Conservation (phyloP, 176 grass and related monocot species). For the Carex parvula region DNA sequence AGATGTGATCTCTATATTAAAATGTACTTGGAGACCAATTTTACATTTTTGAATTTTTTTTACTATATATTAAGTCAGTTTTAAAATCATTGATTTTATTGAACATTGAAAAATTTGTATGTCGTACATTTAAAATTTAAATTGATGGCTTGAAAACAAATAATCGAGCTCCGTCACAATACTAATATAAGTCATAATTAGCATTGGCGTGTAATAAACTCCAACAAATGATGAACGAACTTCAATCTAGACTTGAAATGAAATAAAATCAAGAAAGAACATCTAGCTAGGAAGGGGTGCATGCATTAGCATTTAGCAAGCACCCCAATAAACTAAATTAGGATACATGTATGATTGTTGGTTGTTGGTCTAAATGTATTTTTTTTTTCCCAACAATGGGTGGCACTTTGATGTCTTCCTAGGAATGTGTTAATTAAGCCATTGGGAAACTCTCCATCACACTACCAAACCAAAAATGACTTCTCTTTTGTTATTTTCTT, state of each 20-base stretch:
- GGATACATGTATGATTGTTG: background rate
- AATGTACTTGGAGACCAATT: too few species aligned
- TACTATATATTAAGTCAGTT: too few species aligned
- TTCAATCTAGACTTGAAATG: background rate
- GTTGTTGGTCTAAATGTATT: constrained; percentile 8
- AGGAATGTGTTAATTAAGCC: constrained; percentile 27
- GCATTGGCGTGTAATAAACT: background rate
- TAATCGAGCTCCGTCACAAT: background rate
- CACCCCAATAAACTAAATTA: background rate
- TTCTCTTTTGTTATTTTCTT: constrained; percentile 34
- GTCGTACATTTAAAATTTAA: too few species aligned
- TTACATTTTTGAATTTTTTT: too few species aligned
- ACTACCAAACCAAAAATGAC: constrained; percentile 20
- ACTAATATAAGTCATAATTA: background rate
- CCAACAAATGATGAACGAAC: background rate
- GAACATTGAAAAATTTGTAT: too few species aligned
- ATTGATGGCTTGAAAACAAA: too few species aligned
- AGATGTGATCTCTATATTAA: too few species aligned
- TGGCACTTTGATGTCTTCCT: constrained; percentile 19
- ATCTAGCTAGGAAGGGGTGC: background rate
- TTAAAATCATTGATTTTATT: too few species aligned
- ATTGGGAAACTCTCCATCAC: constrained; percentile 33
- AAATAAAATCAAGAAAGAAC: constrained; percentile 2
- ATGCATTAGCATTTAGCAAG: background rate
- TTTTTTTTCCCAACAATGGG: constrained; percentile 1